Conservation (phyloP, 768 basidiomycete genomes). For the Auricularia sp. region DNA sequence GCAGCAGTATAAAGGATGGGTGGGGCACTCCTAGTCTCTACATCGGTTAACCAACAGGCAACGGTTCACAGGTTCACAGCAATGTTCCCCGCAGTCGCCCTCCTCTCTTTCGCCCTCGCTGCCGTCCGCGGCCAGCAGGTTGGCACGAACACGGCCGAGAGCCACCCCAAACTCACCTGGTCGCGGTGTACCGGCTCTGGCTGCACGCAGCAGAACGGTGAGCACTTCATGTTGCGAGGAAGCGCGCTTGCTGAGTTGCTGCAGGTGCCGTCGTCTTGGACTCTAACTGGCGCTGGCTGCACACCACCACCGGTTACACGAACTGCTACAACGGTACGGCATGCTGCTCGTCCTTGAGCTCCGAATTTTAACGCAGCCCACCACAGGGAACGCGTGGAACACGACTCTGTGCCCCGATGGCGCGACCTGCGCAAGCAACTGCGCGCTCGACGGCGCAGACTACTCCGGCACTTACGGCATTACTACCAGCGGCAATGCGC, state of each 20-base stretch:
- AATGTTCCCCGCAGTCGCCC: slow-evolving; percentile 32
- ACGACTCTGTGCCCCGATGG: slow-evolving; percentile 23
- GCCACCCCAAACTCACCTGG: slow-evolving; percentile 35
- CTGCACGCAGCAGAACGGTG: slow-evolving; percentile 5
- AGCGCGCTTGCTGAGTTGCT: slow-evolving; percentile 1
- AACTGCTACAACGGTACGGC: slow-evolving; percentile 24
- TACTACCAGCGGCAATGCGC: slow-evolving; percentile 7
- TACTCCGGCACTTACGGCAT: slow-evolving; percentile 15
- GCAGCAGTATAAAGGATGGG: too few species aligned
- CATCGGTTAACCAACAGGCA: too few species aligned
- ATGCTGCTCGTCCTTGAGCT: not conserved
- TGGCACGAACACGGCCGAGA: slow-evolving; percentile 38
- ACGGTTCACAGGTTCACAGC: not conserved
- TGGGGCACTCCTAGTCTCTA: too few species aligned
- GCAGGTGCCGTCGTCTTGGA: slow-evolving; percentile 6
- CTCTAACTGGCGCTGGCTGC: slow-evolving; percentile 11
- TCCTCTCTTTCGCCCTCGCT: slow-evolving; percentile 30
- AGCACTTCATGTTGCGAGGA: slow-evolving; percentile 16
- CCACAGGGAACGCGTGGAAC: slow-evolving; percentile 20
- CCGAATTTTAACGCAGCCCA: not conserved
- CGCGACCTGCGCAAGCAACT: slow-evolving; percentile 22
- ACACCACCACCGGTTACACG: slow-evolving; percentile 18
- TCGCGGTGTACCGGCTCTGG: slow-evolving; percentile 37
- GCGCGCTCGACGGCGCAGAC: slow-evolving; percentile 24
- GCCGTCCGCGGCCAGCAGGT: slow-evolving; percentile 39